Evolutionary conservation across 2,329 filamentous ascomycete genomes (phyloP).

Genomic region (Cladophialophora exuberans): DNA sequence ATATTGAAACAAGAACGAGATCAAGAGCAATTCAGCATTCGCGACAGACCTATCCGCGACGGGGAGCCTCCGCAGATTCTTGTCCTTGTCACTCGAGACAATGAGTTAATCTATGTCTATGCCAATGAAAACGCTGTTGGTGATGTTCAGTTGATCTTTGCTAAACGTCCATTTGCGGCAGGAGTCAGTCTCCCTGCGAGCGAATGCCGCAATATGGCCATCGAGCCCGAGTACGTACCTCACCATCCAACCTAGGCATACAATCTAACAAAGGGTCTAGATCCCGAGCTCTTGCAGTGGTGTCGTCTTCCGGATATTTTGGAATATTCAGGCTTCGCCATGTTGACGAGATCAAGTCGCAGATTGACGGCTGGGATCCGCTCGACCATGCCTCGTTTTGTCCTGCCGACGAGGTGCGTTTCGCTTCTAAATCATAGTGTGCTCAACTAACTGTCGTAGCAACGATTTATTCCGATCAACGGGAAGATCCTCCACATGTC

Average conservation of each 20-base stretch:
- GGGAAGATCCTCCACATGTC: conserved; percentile 84
- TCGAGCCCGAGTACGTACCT: conserved; percentile 72
- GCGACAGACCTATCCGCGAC: conserved; percentile 24
- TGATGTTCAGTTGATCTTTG: conserved; percentile 63
- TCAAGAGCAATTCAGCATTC: conserved; percentile 28
- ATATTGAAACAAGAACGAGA: conserved; percentile 33
- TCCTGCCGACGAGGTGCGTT: conserved; percentile 62
- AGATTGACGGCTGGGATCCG: conserved; percentile 36
- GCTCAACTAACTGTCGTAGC: conserved; percentile 37
- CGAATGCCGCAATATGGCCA: conserved; percentile 68
- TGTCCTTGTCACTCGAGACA: conserved; percentile 73
- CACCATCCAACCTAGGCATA: background rate
- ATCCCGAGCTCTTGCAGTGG: conserved; percentile 66
- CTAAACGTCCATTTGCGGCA: conserved; percentile 62
- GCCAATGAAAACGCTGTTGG: conserved; percentile 53
- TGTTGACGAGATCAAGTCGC: conserved; percentile 54
- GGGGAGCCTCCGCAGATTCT: conserved; percentile 78
- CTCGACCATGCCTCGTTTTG: conserved; percentile 44
- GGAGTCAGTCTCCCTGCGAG: conserved; percentile 57
- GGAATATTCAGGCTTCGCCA: conserved; percentile 71
- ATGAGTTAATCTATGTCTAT: conserved; percentile 77
- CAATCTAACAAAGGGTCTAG: conserved; percentile 34
- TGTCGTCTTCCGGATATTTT: conserved; percentile 70
- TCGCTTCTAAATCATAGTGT: conserved; percentile 24
- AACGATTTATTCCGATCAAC: conserved; percentile 58